Evolutionary conservation across 2,329 filamentous ascomycete species (phyloP), one percentile per base, ranked within the genome.

Genomic region (Cryphonectria nitschkei): DNA sequence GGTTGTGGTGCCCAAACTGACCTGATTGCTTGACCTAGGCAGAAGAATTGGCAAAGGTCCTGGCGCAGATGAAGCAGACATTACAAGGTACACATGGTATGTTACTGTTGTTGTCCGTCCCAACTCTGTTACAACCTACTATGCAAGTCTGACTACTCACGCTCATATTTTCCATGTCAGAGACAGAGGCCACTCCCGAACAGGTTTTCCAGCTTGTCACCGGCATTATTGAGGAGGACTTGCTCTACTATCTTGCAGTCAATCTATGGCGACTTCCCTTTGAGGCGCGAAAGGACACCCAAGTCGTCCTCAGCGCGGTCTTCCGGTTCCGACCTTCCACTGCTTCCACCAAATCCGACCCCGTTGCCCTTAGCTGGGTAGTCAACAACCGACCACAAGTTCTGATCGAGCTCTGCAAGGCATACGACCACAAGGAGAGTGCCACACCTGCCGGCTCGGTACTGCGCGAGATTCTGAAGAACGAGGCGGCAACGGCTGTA

Each of bases 251-350:
- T 67, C 90, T 99, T 70, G 94, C 95, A 29, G 87, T 91, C 72
- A 92, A 92, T 78, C 92, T 99, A 62, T 90, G 93, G 81, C 89
- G 91, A 67, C 88, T 99, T 5, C 94, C 95, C 0, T 99, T 99
- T 84, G 96, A 99, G 84, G 93, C 95, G 52, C 91, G 95, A 78
- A 98, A 98, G 84, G 95, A 98, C 79, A 93, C 93, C 16, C 95
- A 98, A 80, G 93, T 96, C 74, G 96, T 98, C 79, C 96, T 98
- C 83, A 97, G 94, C 56, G 96, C 95, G 80, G 92, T 97, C 75
- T 94, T 98, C 79, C 93, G 95, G 75, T 98, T 96, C 85, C 93
- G 93, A 74, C 92, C 92, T 7, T 85, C 89, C 58, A 88, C 87
- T 60, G 88, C 87, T 1, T 89, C 90, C 29, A 85, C 88, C 16